A percentile compares a stretch with the other conserved stretches of the same genome.
phyloP scores from a whole-genome alignment of 2,329 filamentous ascomycete genomes.

The Aurifilum marmelostoma region DNA sequence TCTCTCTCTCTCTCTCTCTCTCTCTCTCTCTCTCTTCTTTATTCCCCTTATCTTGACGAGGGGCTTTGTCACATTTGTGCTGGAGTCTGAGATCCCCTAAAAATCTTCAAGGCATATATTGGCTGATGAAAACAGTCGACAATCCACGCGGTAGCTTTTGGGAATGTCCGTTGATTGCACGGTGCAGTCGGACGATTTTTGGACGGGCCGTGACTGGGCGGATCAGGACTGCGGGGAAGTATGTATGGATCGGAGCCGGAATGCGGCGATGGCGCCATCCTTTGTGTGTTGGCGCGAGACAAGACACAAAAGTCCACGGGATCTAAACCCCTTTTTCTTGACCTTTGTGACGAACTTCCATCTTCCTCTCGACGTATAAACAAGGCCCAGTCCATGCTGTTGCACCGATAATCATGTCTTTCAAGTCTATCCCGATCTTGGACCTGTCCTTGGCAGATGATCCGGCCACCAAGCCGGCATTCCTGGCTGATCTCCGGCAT shows the following conservation, averaged over 20 bases:
- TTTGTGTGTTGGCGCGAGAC: conserved; percentile 5
- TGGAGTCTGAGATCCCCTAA: no score
- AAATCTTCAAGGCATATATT: no score
- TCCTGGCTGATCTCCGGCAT: conserved; percentile 71
- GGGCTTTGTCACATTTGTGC: no score
- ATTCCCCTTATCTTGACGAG: no score
- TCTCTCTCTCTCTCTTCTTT: no score
- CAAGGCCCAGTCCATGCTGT: no score
- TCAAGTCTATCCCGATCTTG: conserved; percentile 76
- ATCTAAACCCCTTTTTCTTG: neutral
- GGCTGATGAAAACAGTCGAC: no score
- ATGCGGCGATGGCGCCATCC: conserved; percentile 10
- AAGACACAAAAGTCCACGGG: neutral
- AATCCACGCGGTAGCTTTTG: no score
- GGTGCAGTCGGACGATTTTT: neutral
- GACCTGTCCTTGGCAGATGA: conserved; percentile 70
- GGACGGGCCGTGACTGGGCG: neutral
- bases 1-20: no score
- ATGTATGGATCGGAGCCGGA: neutral
- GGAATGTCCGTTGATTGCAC: no score
- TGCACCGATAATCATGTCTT: conserved; percentile 56
- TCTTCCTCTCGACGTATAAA: no score
- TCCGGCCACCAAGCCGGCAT: conserved; percentile 69
- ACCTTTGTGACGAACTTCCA: neutral
- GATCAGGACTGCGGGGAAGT: conserved; percentile 10